Evolutionary conservation across 148 eudicot genomes (phyloP), one percentile per base, ranked within the genome.

Genomic region (Camellia sinensis): DNA sequence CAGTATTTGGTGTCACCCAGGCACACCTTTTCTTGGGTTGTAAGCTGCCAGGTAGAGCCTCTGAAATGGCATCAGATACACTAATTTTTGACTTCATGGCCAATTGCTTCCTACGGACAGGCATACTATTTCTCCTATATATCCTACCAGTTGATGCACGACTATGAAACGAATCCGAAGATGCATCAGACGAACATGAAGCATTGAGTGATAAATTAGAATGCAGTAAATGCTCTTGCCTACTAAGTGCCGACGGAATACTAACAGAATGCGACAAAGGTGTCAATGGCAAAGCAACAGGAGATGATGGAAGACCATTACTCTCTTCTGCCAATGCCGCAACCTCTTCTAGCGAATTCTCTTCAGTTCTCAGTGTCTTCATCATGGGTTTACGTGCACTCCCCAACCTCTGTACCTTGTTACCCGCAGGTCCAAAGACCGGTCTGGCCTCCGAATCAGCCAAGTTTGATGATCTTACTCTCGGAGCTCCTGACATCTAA

Each of bases 131-230:
- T 40, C 65, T 74, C 71, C 76, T 74, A 74, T 67, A 73, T 57
- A 79, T 57, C 76, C 79, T 68, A 67, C 82, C 82, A 45, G 85
- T 79, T 21, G 85, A 83, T 4, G 82, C 75, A 57, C 79, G 79
- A 53, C 85, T 83, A 44, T 67, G 82, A 74, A 79, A 67, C 1
- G 85, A 78, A 79, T 83, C 85, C 7, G 82, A 62, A 79, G 85
- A 83, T 0, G 85, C 79, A 74, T 83, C 85, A n/a, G 85, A 83
- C 15, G 85, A 83, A 74, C 85, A 83, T 0, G 85, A 83, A 67
- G 82, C 82, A 54, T 67, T 74, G 14, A 54, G 78, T 41, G 82
- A 80, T 48, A 73, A 74, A 74, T 65, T 73, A 11, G 78, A 41
- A 41, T 37, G 71, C 57, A 63, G 67, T 13, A 64, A 80, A 13